These are phyloP conservation scores for Linanthus parryae DNA, from an alignment of 148 eudicot genomes.

Conservation along the genomic window DNA sequence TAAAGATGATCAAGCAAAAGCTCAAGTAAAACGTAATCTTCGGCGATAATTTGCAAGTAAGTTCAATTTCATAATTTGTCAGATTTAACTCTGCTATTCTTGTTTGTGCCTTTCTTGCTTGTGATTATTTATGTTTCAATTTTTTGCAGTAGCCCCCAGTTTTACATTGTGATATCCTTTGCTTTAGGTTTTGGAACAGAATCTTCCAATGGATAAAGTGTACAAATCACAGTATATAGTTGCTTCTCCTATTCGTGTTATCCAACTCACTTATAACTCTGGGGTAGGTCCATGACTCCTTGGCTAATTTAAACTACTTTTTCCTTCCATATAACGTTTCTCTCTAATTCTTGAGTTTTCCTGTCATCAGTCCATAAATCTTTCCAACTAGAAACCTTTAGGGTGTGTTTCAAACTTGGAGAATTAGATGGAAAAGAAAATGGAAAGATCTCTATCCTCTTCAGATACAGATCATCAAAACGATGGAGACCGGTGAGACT, in stretches of 20 bases:
- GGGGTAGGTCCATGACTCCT: slow-evolving; percentile 89
- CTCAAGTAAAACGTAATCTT: slow-evolving; percentile 75
- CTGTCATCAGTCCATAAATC: no score
- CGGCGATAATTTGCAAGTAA: slow-evolving; percentile 80
- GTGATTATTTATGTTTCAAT: neutral
- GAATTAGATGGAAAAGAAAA: no score
- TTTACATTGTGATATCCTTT: slow-evolving; percentile 1
- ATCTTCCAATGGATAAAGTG: slow-evolving; percentile 80
- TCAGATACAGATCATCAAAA: no score
- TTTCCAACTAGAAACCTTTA: no score
- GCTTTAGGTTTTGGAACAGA: slow-evolving; percentile 91
- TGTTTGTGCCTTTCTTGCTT: no score
- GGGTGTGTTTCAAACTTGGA: no score
- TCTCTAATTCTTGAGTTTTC: no score
- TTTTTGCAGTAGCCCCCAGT: slow-evolving; percentile 2
- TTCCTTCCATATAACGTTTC: no score
- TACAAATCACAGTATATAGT: slow-evolving; percentile 75
- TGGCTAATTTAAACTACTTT: no score
- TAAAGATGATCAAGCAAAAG: slow-evolving; percentile 82
- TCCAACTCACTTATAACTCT: slow-evolving; percentile 79
- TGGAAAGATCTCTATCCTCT: no score
- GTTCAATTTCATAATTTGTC: neutral
- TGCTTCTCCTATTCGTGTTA: slow-evolving; percentile 94
- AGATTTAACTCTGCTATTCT: neutral
- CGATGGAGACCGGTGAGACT: no score